Evolutionary conservation across 176 grass and related monocot species (phyloP), one percentile per base, ranked within the genome.

Genomic region (Tillandsia leiboldiana): DNA sequence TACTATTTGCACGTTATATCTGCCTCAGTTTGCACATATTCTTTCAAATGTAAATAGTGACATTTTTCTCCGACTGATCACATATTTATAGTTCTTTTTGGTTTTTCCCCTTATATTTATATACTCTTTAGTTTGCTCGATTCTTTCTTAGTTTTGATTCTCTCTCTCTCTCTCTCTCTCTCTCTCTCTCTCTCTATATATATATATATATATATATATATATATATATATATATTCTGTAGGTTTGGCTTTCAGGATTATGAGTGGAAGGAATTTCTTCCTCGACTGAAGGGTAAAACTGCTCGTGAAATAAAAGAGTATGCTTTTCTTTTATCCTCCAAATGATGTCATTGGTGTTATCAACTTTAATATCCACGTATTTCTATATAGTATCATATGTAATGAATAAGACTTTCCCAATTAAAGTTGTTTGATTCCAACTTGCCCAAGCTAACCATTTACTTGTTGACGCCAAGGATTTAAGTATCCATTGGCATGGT

Each of bases 231-330:
- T 20, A 20, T 20, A 54, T 54, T 80, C 84, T 80, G 59, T 69
- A 99, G 95, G 78, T 99, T 82, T 59, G 95, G 95, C 72, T 99
- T 99, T 87, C 95, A 99, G 59, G 88, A 99, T 79, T 99, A 88
- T 84, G 70, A 84, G 53, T 99, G 90, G 90, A 87, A 81, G 76
- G 95, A 99, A 71, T 99, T 83, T 84, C 75, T 93, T 84, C 90
- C 95, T 78, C 79, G 89, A 57, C 68, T 99, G 64, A 99, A 94
- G 80, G 95, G 82, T 65, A 99, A 99, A 90, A 88, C 73, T 79
- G 62, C 47, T 4, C 81, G 80, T 47, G 95, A 99, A 81, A 76
- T 99, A 77, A 84, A 99, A 79, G 88, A 84, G 95, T 99, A 90
- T 71, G 82, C 62, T 26, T 64, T 53, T 24, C 10, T 62, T 56